Evolutionary conservation across 1,284 basidiomycete genomes (phyloP), one percentile per base, ranked within the genome.

Genomic region (Sporisorium iseilematis-ciliati): DNA sequence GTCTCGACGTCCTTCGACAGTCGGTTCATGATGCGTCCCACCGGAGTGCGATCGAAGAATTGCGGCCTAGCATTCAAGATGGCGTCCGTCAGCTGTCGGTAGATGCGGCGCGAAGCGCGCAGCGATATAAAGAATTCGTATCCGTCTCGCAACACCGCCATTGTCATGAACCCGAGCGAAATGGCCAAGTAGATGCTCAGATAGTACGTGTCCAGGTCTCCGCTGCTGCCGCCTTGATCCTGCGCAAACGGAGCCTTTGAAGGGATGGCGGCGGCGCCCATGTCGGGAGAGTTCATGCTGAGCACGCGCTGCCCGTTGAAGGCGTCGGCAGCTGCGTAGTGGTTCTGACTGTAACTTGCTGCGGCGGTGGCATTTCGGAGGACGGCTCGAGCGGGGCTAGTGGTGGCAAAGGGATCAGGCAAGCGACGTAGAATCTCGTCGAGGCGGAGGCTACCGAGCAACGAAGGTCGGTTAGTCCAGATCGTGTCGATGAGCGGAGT

Each of bases 21-120:
- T 29, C 84, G 77, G 65, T 85, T 85, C 70, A 84, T 83, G 54
- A 85, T 81, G 12, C 84, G 73, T 4, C 84, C 83, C 25, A 84
- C 76, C 12, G 83, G 83, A 31, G 83, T 83, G 42, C 77, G 73
- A 61, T 84, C 82, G 41, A 82, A 84, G 66, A 80, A 84, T n/a
- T 77, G 76, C 33, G 82, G 82, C 55, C 55, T 91, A 1, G 95
- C 94, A 78, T 95, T 95, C 1, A 99, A 87, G 11, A 98, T 91
- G 0, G 91, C 87, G 83, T 94, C 91, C 43, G 98, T 88, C 52
- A 99, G 89, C 42, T 87, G 65, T 29, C 72, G 62, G 56, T 85
- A 84, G 59, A 85, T 70, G 14, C 51, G 55, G 25, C 73, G 58
- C 3, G 83, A 84, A 7, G 83, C 80, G 5, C 60, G 62, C 23